Percentiles rank a stretch among this genome's conserved stretches.
Conservation (phyloP, 345 rosid species). For the Camelina neglecta region DNA sequence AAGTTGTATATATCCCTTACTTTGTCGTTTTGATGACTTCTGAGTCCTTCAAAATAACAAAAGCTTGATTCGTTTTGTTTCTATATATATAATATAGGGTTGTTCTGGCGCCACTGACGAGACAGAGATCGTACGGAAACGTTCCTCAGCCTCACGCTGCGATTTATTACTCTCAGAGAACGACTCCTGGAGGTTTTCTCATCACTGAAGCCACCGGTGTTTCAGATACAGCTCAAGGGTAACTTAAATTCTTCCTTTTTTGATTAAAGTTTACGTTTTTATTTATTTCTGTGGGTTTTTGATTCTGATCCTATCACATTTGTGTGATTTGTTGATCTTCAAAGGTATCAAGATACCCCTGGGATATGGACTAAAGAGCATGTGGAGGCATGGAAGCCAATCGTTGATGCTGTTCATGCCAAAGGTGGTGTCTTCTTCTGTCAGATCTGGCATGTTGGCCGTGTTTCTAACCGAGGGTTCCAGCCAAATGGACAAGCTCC, state of each 20-base stretch:
- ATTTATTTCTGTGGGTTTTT: conserved; percentile 4
- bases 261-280: conserved; percentile 1
- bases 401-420: conserved; percentile 84
- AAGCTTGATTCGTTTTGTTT: background rate
- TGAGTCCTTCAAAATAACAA: background rate
- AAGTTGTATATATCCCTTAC: background rate
- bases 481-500: conserved; percentile 77
- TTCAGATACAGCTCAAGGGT: conserved; percentile 71
- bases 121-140: conserved; percentile 58
- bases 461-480: conserved; percentile 63
- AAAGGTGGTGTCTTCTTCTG: conserved; percentile 77
- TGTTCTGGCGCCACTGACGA: conserved; percentile 67
- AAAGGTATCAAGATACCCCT: conserved; percentile 54
- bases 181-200: conserved; percentile 63
- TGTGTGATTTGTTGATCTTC: conserved; percentile 20
- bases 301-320: background rate
- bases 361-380: conserved; percentile 88
- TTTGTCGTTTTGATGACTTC: background rate
- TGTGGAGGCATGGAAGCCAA: conserved; percentile 88
- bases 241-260: background rate
- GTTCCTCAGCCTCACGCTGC: conserved; percentile 78
- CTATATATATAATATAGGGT: conserved; percentile 39
- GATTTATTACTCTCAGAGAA: conserved; percentile 73
- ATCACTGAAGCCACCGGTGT: conserved; percentile 68
- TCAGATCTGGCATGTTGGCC: conserved; percentile 79